Evolutionary conservation across 106 monocot genomes (phyloP).

Genomic region (Cymbidium sinense): DNA sequence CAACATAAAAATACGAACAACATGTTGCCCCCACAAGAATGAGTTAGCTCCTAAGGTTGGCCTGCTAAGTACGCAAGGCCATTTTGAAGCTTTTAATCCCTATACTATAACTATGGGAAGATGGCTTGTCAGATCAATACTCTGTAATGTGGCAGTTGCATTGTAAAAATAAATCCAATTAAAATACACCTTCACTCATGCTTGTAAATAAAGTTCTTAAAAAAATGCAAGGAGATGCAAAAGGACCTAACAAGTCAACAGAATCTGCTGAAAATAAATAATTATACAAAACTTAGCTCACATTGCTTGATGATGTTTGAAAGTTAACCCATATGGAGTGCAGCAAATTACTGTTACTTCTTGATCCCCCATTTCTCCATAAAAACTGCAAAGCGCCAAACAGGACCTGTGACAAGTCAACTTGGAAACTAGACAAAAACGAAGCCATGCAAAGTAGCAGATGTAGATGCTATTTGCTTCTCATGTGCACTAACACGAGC

Average conservation of each 20-base stretch:
- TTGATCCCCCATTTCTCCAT: slow-evolving; percentile 75
- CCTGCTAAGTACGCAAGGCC: neutral
- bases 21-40: neutral
- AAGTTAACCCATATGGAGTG: slow-evolving; percentile 98
- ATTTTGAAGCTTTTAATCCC: neutral
- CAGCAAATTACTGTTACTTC: slow-evolving; percentile 43
- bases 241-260: neutral
- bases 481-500: neutral
- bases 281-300: slow-evolving; percentile 17
- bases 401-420: neutral
- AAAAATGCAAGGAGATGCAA: neutral
- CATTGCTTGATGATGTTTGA: slow-evolving; percentile 85
- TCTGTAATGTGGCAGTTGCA: neutral
- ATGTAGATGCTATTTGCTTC: neutral
- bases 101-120: neutral
- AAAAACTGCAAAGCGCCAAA: slow-evolving; percentile 52
- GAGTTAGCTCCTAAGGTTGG: neutral
- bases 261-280: neutral
- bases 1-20: neutral
- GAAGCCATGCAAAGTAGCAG: slow-evolving; percentile 7
- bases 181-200: neutral
- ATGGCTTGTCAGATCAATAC: neutral
- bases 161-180: neutral
- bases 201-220: neutral
- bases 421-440: neutral